Conservation (phyloP, 2,329 filamentous ascomycete genomes). For the Penicillium aurantiogriseum region DNA sequence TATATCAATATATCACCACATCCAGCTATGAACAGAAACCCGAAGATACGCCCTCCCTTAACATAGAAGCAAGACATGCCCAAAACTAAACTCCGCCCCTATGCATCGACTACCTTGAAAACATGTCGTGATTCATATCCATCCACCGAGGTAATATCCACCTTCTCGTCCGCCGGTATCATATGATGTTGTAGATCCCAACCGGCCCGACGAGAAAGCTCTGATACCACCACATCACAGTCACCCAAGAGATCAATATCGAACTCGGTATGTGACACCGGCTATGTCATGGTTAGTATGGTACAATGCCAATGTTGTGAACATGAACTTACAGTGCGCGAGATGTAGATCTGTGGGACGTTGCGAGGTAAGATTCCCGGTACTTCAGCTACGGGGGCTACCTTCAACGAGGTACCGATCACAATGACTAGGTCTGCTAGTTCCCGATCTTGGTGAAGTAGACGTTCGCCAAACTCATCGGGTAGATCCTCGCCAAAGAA, state of each 20-base stretch:
- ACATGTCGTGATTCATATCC: constrained; percentile 47
- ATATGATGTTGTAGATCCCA: constrained; percentile 83
- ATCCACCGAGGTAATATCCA: constrained; percentile 55
- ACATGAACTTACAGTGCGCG: constrained; percentile 59
- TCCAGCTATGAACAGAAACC: constrained; percentile 17
- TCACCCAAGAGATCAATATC: constrained; percentile 96
- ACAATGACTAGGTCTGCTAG: constrained; percentile 87
- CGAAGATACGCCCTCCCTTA: constrained; percentile 31
- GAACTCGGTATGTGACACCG: constrained; percentile 86
- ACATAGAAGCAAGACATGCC: constrained; percentile 22
- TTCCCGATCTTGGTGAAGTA: constrained; percentile 77
- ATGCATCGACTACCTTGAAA: constrained; percentile 43
- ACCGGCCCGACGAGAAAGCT: constrained; percentile 76
- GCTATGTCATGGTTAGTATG: constrained; percentile 41
- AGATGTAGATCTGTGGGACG: constrained; percentile 88
- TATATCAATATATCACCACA: constrained; percentile 4
- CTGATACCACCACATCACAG: constrained; percentile 84
- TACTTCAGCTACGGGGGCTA: constrained; percentile 91
- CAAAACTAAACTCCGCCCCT: constrained; percentile 39
- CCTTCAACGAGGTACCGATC: constrained; percentile 93
- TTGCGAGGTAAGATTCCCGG: constrained; percentile 74
- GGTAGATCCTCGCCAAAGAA: constrained; percentile 95
- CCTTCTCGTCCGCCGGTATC: constrained; percentile 65
- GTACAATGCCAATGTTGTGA: neutral
- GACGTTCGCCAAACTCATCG: constrained; percentile 73